Evolutionary conservation across 2,329 filamentous ascomycete genomes (phyloP).

Genomic region (Penicillium italicum): DNA sequence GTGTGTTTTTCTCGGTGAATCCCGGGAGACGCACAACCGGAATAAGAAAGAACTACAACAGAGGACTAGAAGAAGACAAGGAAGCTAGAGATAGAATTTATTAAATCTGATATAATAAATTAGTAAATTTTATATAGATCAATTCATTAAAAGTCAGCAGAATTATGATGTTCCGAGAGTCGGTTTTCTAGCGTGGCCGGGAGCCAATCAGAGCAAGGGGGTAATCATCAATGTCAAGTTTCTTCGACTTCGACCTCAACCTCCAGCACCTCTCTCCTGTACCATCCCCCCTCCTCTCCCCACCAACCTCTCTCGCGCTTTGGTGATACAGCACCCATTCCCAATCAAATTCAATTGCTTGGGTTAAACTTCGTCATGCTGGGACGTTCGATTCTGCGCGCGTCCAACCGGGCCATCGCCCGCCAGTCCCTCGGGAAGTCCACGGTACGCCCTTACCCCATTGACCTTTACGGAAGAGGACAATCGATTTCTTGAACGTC

Average conservation of each 20-base stretch:
- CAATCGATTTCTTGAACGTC: slow-evolving; percentile 26
- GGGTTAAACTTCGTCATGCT: slow-evolving; percentile 63
- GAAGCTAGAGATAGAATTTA: background rate
- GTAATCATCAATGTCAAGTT: slow-evolving; percentile 37
- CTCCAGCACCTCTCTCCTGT: slow-evolving; percentile 34
- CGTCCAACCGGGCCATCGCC: slow-evolving; percentile 77
- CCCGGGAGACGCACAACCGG: slow-evolving; percentile 6
- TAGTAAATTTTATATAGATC: background rate
- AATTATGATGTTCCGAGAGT: slow-evolving; percentile 26
- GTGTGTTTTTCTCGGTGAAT: slow-evolving; percentile 8
- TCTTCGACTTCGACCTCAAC: slow-evolving; percentile 37
- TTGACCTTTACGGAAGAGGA: slow-evolving; percentile 27
- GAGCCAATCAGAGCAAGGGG: slow-evolving; percentile 38
- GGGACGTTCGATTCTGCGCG: slow-evolving; percentile 84
- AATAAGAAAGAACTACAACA: background rate
- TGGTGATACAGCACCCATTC: slow-evolving; percentile 29
- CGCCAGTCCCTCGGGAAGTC: slow-evolving; percentile 69
- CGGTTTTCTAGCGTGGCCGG: slow-evolving; percentile 35
- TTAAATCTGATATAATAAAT: background rate
- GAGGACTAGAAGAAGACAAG: background rate
- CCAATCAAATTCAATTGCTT: slow-evolving; percentile 28
- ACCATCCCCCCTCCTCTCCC: slow-evolving; percentile 26
- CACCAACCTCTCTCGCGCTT: slow-evolving; percentile 32
- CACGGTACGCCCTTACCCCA: slow-evolving; percentile 63
- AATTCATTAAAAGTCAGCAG: background rate